Base-by-base conservation (phyloP, 352 stramenopile genomes). In the Phytophthora sp. region DNA sequence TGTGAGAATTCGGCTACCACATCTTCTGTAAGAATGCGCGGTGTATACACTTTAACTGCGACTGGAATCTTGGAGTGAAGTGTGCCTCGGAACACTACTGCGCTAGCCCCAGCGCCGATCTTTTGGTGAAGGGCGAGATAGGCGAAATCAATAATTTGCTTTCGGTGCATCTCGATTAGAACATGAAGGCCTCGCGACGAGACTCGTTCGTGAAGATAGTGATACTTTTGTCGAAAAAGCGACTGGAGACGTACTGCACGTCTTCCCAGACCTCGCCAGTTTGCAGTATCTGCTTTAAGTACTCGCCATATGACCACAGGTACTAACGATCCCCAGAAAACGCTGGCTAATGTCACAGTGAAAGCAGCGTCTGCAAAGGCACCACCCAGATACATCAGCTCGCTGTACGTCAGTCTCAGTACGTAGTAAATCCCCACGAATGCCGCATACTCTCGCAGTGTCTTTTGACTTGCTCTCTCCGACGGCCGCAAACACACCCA, bases 11-110 rank as follows among this genome's bases (percentile, higher is more conserved):
- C 83, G n/a, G 82, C 83, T 27, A 95, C 84, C 1, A 77, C 77
- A 26, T 89, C 77, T 21, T 93, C 82, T 0, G 69, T 80, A 18
- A 93, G 50, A 7, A 84, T 50, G 0, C 61, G 69, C 2, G 86
- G 86, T 6, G 82, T 89, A 59, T 92, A 94, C 20, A 94, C 84
- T 55, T 94, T 94, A 49, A 93, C 79, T 8, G 87, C 87, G 0
- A 95, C 85, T 1, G 71, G 68, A 8, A 69, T 59, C 29, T 74
- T 84, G 26, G 73, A 79, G 50, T 89, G 59, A 18, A 95, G 72
- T 12, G 70, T 63, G 16, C 87, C 87, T 44, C 74, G 73, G 57
- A 90, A 93, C 29, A 94, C 86, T 4, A 79, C 61, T 2, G 86
- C 79, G 45, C 68, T 92, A 33, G 82, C 63, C 23, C 86, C 86